phyloP scores from a whole-genome alignment of 306 rosid species.

The Argentina anserina region DNA sequence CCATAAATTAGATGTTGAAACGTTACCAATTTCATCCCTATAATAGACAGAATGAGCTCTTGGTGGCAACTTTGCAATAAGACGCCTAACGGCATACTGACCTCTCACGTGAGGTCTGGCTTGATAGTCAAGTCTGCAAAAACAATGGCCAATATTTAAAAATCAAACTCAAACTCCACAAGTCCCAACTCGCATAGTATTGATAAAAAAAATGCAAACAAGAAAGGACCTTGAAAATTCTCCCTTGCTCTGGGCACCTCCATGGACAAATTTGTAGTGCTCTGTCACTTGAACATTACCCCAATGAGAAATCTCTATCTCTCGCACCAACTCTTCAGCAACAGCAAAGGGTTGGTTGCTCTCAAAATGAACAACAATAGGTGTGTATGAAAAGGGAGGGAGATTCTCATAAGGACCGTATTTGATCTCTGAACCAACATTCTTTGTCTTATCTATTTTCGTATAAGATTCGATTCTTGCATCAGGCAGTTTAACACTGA shows the following conservation, averaged over 20 bases:
- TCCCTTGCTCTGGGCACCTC: conserved; percentile 87
- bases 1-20: conserved; percentile 95
- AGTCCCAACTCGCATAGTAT: conserved; percentile 18
- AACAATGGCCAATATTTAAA: conserved; percentile 32
- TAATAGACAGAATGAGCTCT: conserved; percentile 91
- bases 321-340: conserved; percentile 76
- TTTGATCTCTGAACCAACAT: conserved; percentile 85
- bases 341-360: conserved; percentile 85
- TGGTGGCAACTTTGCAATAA: conserved; percentile 86
- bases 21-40: conserved; percentile 94
- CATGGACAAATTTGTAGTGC: conserved; percentile 78
- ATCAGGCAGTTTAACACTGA: conserved; percentile 72
- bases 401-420: conserved; percentile 83
- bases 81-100: conserved; percentile 73
- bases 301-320: conserved; percentile 96
- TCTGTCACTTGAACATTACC: conserved; percentile 92
- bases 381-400: conserved; percentile 63
- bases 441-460: conserved; percentile 57
- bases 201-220: conserved; percentile 14
- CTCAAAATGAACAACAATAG: conserved; percentile 80
- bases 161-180: conserved; percentile 6
- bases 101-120: conserved; percentile 74
- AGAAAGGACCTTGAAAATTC: conserved; percentile 86
- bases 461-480: conserved; percentile 87
- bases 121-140: conserved; percentile 87